Evolutionary conservation across 106 monocot species (phyloP).

Genomic region (Platanthera guangdongensis): DNA sequence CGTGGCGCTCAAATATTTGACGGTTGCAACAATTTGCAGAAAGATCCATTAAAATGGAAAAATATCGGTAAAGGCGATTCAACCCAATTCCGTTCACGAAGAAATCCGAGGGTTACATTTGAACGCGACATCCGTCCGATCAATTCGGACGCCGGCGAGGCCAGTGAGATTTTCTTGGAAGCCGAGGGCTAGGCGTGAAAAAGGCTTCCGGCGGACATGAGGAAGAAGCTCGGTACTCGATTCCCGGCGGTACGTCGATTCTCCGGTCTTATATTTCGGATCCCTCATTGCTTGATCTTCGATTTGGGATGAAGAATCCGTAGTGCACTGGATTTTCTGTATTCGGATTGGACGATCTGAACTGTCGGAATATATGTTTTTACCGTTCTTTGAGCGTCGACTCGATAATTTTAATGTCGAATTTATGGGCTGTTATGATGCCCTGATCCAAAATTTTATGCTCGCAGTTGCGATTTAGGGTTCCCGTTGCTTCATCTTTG

Average conservation of each 20-base stretch:
- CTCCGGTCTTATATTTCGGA: neutral
- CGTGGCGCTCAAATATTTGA: no score
- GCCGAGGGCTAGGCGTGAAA: neutral
- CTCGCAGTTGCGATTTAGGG: neutral
- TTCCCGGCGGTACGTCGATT: slow-evolving; percentile 76
- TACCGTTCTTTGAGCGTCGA: neutral
- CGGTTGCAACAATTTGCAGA: no score
- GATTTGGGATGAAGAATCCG: neutral
- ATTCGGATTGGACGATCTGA: neutral
- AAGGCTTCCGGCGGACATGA: slow-evolving; percentile 35
- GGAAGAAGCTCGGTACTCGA: slow-evolving; percentile 97
- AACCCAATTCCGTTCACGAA: neutral
- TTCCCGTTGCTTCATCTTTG: neutral
- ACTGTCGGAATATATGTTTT: neutral
- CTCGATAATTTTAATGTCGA: neutral
- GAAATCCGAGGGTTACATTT: neutral
- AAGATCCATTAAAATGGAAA: neutral
- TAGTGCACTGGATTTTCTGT: neutral
- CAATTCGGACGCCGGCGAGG: neutral
- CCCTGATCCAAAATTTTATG: neutral
- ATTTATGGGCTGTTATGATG: neutral
- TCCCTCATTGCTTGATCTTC: neutral
- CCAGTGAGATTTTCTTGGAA: neutral
- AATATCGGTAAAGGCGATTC: neutral
- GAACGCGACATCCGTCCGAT: neutral